Evolutionary conservation across 345 rosid species (phyloP).

Genomic region (Citrus maxima): DNA sequence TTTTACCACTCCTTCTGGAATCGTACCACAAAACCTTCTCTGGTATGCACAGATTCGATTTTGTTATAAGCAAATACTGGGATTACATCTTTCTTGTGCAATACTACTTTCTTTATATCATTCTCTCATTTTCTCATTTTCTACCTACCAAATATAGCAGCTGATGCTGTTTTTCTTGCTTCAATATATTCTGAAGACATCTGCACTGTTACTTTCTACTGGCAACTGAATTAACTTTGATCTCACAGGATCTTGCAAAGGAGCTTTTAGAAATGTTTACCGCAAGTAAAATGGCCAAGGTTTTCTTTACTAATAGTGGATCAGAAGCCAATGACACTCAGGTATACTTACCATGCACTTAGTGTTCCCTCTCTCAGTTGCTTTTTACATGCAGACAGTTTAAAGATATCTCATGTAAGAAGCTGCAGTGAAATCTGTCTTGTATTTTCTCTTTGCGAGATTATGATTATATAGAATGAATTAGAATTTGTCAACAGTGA

Average conservation of each 20-base stretch:
- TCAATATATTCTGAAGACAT: slow-evolving; percentile 6
- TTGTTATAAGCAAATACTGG: neutral
- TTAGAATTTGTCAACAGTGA: neutral
- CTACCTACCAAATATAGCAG: neutral
- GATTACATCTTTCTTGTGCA: neutral
- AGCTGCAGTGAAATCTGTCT: too few species aligned
- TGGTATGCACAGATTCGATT: slow-evolving; percentile 44
- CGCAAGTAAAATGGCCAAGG: slow-evolving; percentile 82
- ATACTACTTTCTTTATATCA: neutral
- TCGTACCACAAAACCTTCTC: slow-evolving; percentile 89
- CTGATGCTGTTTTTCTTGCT: neutral
- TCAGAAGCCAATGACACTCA: slow-evolving; percentile 98
- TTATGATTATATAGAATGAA: neutral
- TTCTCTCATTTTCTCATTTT: neutral
- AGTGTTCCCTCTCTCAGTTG: neutral
- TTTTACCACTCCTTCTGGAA: slow-evolving; percentile 99
- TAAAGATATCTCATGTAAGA: neutral
- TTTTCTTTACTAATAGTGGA: slow-evolving; percentile 89
- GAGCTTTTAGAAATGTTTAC: slow-evolving; percentile 81
- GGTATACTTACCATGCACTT: slow-evolving; percentile 34
- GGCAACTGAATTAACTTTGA: neutral
- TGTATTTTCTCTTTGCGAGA: neutral
- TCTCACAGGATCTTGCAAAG: slow-evolving; percentile 88
- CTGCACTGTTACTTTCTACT: slow-evolving; percentile 1
- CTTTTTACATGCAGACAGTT: neutral